Conservation (phyloP, 2,329 filamentous ascomycete species). For the Penicillium sp. region DNA sequence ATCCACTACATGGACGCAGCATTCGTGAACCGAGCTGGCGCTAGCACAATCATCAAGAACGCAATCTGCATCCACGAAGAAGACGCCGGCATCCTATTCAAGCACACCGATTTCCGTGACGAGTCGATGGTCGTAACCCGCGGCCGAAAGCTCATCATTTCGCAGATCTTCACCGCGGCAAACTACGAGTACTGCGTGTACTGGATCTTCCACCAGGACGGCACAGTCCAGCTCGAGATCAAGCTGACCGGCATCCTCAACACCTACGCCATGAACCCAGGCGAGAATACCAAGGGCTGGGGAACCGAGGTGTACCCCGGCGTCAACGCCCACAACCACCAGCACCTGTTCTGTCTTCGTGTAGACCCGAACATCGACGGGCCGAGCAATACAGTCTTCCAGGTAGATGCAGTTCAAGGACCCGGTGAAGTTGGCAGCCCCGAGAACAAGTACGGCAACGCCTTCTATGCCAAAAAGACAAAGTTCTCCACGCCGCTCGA, state of each 20-base stretch:
- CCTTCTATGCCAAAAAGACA: conserved; percentile 81
- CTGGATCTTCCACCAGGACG: conserved; percentile 91
- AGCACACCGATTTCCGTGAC: conserved; percentile 91
- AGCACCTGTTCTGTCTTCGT: conserved; percentile 89
- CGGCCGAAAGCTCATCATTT: conserved; percentile 79
- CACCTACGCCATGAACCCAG: conserved; percentile 77
- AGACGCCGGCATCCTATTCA: conserved; percentile 87
- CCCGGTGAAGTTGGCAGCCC: conserved; percentile 72
- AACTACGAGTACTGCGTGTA: conserved; percentile 92
- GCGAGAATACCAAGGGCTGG: conserved; percentile 81
- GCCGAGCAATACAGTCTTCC: conserved; percentile 77
- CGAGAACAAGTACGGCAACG: conserved; percentile 87
- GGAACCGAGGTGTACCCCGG: conserved; percentile 88
- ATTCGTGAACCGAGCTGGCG: conserved; percentile 74
- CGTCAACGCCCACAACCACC: conserved; percentile 93
- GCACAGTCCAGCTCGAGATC: conserved; percentile 87
- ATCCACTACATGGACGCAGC: conserved; percentile 90
- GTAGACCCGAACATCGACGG: conserved; percentile 87
- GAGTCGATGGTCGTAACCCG: conserved; percentile 83
- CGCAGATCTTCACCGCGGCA: conserved; percentile 90
- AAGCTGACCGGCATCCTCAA: conserved; percentile 90
- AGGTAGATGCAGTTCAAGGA: conserved; percentile 70
- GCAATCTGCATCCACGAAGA: conserved; percentile 95
- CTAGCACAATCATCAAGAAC: conserved; percentile 81
- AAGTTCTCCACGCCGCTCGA: conserved; percentile 69